Evolutionary conservation across 495 filamentous ascomycete genomes (phyloP), one percentile per base, ranked within the genome.

Genomic region (Emericellopsis terricola): DNA sequence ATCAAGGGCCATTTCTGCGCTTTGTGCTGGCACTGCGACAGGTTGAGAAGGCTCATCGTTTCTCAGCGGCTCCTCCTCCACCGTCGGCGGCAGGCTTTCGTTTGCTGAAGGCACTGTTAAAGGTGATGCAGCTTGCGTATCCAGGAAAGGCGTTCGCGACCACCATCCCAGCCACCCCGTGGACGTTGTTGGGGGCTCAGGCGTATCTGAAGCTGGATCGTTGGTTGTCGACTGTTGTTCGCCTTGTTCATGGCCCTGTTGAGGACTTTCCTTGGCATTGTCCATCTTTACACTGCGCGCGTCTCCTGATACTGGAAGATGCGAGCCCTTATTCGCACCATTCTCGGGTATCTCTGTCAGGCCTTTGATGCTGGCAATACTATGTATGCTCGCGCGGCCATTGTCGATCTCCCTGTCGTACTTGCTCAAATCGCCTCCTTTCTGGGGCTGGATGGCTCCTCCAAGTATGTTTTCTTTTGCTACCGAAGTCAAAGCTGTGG

Each of bases 381-480:
- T 36, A 14, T 51, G 43, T 6, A 49, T 13, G 32, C 44, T 50
- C 42, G 41, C 23, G 17, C 44, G 38, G 16, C 47, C 42, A 8
- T 45, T 35, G 27, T 43, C 40, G 37, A 56, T 61, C 38, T 56
- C 60, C 10, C 50, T 37, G 13, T 62, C 59, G 38, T 60, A 65
- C 19, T 57, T 57, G 42, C 50, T 64, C 33, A 68, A 54, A 38
- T 68, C 61, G 4, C 57, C 51, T 3, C 52, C 37, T 6, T 44
- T 40, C 11, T 37, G 48, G 2, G 60, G 50, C 33, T 52, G 52
- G 28, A 55, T 39, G 8, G 60, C 64, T 35, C 55, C 57, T 41
- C 68, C 77, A 36, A 76, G 64, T 21, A 84, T 81, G 34, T 73
- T 81, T 57, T 86, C 78, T 49, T 73, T 74, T 37, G 76, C 78